A percentile compares a stretch with the other conserved stretches of the same genome.
These are phyloP conservation scores for Termitomyces sp. DNA, from an alignment of 768 basidiomycete genomes.

Conservation along the genomic window DNA sequence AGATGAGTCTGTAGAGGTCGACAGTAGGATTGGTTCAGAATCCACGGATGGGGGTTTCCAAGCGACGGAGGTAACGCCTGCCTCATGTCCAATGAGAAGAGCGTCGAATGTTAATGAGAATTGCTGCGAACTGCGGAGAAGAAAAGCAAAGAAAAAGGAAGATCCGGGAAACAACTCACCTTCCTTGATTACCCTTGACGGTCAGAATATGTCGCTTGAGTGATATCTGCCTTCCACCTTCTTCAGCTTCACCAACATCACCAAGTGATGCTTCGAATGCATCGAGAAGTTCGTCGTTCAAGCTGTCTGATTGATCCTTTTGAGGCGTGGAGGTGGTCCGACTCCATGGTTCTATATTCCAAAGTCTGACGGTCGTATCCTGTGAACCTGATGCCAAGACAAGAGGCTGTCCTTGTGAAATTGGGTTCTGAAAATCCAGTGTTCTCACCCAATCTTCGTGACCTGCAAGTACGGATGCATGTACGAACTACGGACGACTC, in stretches of 20 bases:
- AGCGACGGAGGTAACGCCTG: constrained; percentile 80
- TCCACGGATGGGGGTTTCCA: constrained; percentile 53
- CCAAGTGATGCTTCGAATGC: constrained; percentile 81
- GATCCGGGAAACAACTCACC: constrained; percentile 22
- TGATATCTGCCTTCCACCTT: constrained; percentile 82
- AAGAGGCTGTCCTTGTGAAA: constrained; percentile 36
- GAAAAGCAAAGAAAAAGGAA: not conserved
- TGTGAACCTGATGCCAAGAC: constrained; percentile 92
- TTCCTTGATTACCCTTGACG: constrained; percentile 41
- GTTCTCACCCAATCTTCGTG: constrained; percentile 96
- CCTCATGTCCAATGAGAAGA: constrained; percentile 93
- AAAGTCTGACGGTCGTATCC: constrained; percentile 89
- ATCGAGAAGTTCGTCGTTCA: constrained; percentile 76
- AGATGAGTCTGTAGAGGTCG: constrained; percentile 93
- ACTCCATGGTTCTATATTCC: constrained; percentile 66
- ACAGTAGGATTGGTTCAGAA: constrained; percentile 58
- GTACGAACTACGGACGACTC: constrained; percentile 42
- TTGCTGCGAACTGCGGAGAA: constrained; percentile 28
- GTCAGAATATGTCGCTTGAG: constrained; percentile 79
- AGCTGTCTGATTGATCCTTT: constrained; percentile 17
- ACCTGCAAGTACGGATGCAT: constrained; percentile 58
- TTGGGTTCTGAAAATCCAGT: constrained; percentile 55
- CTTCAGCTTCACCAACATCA: constrained; percentile 65
- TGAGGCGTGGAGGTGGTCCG: constrained; percentile 19
- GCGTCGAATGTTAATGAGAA: constrained; percentile 91